Percentiles rank a stretch among this genome's conserved stretches.
Evolutionary conservation across 2,329 filamentous ascomycete species (phyloP).

Genomic region (Calonectria henricotiae): DNA sequence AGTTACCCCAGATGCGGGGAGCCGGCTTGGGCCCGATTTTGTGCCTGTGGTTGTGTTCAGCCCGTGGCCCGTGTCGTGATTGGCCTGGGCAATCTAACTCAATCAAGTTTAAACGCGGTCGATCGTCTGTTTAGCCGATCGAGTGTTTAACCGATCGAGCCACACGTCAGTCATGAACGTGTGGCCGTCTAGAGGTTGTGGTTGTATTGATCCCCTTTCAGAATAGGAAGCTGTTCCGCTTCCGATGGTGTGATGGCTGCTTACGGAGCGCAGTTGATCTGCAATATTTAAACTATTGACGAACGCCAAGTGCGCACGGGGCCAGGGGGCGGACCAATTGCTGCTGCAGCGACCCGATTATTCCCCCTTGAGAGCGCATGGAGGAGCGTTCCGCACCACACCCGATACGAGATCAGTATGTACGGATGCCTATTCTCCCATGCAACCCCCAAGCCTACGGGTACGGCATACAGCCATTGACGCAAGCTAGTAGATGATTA

Average conservation of each 20-base stretch:
- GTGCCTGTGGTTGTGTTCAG: slow-evolving; percentile 1
- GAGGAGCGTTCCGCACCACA: background rate
- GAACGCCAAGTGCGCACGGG: slow-evolving; percentile 21
- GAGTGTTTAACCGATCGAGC: slow-evolving; percentile 14
- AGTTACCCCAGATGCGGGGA: slow-evolving; percentile 2
- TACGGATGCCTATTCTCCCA: background rate
- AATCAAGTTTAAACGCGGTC: slow-evolving; percentile 18
- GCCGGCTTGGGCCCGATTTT: background rate
- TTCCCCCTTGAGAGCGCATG: background rate
- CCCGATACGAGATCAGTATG: background rate
- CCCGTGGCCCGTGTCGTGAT: background rate
- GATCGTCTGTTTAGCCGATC: slow-evolving; percentile 20
- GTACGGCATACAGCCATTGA: background rate
- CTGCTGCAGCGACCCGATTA: slow-evolving; percentile 4
- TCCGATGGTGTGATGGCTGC: slow-evolving; percentile 20
- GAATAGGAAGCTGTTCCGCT: background rate
- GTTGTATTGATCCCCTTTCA: background rate
- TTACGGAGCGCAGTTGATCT: slow-evolving; percentile 5
- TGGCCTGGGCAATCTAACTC: background rate
- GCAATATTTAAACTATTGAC: slow-evolving; percentile 16
- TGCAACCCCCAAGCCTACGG: background rate
- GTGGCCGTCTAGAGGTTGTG: too few species aligned
- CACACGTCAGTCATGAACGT: background rate
- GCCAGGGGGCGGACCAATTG: slow-evolving; percentile 7
- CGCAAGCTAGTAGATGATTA: background rate